Evolutionary conservation across 2,329 filamentous ascomycete species (phyloP).

Genomic region (Fonsecaea pugnacius): DNA sequence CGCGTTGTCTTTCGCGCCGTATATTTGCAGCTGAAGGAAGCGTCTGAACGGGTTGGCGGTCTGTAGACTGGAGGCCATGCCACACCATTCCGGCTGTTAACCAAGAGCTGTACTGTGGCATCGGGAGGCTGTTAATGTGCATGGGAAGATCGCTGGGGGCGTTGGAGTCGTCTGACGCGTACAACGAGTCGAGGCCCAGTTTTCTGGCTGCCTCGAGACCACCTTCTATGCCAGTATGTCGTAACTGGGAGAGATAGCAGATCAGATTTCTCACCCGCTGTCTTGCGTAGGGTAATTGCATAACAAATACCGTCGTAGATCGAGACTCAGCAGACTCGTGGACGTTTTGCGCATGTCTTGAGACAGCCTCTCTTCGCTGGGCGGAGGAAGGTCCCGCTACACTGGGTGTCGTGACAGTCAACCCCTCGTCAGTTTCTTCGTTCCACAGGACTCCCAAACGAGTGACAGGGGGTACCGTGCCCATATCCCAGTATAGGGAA

Average conservation of each 20-base stretch:
- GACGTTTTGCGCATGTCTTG: slow-evolving; percentile 6
- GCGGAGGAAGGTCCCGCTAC: background rate
- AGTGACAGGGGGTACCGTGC: slow-evolving; percentile 27
- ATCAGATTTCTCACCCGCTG: slow-evolving; percentile 61
- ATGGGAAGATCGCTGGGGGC: slow-evolving; percentile 34
- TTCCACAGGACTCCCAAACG: slow-evolving; percentile 30
- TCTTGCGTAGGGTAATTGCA: slow-evolving; percentile 16
- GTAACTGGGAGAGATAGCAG: slow-evolving; percentile 63
- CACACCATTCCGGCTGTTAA: slow-evolving; percentile 65
- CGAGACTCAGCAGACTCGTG: slow-evolving; percentile 1
- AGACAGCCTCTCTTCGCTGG: slow-evolving; percentile 1
- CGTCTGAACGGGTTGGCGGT: slow-evolving; percentile 29
- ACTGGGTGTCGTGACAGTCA: background rate
- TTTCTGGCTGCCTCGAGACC: slow-evolving; percentile 28
- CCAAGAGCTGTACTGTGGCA: slow-evolving; percentile 63
- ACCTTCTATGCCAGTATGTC: slow-evolving; percentile 29
- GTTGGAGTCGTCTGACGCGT: slow-evolving; percentile 28
- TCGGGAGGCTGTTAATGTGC: slow-evolving; percentile 34
- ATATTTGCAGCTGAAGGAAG: slow-evolving; percentile 8
- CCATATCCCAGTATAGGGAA: slow-evolving; percentile 22
- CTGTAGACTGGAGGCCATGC: slow-evolving; percentile 65
- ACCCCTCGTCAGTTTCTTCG: slow-evolving; percentile 19
- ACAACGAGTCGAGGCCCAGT: slow-evolving; percentile 32
- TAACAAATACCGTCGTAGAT: background rate
- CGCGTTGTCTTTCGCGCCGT: slow-evolving; percentile 27